Conservation (phyloP, 331 rosid species). For the Malus hybrid region DNA sequence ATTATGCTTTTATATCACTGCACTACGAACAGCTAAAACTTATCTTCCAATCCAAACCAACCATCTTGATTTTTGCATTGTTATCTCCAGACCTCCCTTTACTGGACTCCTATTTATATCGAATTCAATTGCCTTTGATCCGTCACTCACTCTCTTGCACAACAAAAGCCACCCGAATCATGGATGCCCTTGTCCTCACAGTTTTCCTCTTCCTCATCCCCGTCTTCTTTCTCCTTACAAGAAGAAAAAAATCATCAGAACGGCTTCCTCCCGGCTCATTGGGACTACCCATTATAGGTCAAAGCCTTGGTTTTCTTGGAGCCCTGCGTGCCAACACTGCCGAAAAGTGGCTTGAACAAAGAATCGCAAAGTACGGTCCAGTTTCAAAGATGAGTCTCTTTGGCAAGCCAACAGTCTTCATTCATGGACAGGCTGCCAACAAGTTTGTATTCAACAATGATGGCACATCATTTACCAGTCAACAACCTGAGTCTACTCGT, state of each 20-base stretch:
- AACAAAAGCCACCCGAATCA: constrained; percentile 13
- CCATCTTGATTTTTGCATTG: background rate
- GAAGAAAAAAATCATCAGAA: constrained; percentile 24
- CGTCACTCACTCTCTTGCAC: background rate
- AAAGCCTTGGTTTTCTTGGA: constrained; percentile 43
- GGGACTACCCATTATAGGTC: constrained; percentile 61
- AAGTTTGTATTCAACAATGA: constrained; percentile 45
- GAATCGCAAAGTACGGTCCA: constrained; percentile 53
- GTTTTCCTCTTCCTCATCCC: constrained; percentile 33
- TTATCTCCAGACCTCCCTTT: background rate
- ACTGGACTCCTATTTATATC: background rate
- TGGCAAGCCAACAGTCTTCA: constrained; percentile 63
- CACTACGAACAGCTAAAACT: background rate
- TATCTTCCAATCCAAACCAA: background rate
- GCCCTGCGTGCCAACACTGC: constrained; percentile 57
- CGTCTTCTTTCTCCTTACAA: constrained; percentile 26
- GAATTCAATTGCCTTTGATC: background rate
- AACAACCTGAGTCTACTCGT: constrained; percentile 35
- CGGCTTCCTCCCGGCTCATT: constrained; percentile 70
- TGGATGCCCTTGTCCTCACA: constrained; percentile 24
- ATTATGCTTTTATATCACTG: background rate
- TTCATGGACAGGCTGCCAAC: constrained; percentile 60
- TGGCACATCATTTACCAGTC: constrained; percentile 9
- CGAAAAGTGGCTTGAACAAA: constrained; percentile 44
- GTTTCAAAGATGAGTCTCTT: constrained; percentile 63